Evolutionary conservation across 176 grass and related monocot genomes (phyloP).

Genomic region (Thalia dealbata): DNA sequence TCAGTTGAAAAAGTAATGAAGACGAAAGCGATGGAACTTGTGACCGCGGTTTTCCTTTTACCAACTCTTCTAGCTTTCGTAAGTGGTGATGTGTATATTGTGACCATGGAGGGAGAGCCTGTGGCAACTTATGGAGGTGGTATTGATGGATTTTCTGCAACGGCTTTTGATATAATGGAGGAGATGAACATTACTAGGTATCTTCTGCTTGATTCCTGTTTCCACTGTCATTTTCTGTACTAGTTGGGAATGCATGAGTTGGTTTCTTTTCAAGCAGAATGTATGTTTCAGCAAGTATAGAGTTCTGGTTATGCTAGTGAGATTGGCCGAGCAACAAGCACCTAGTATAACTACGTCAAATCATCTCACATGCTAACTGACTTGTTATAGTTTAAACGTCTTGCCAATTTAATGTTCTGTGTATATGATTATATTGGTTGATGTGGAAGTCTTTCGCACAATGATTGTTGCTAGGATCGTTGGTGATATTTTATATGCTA

Average conservation of each 20-base stretch:
- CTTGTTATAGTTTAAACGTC: too few relatives aligned
- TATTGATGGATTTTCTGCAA: constrained; percentile 60
- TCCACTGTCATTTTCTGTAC: neutral
- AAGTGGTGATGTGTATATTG: constrained; percentile 83
- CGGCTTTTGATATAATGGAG: constrained; percentile 50
- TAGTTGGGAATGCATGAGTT: neutral
- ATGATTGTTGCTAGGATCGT: neutral
- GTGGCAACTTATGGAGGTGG: constrained; percentile 69
- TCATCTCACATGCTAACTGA: too few relatives aligned
- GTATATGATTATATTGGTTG: neutral
- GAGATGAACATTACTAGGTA: constrained; percentile 83
- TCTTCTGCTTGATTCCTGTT: neutral
- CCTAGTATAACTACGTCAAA: too few relatives aligned
- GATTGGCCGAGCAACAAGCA: neutral
- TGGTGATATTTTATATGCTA: neutral
- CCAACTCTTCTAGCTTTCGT: constrained; percentile 35
- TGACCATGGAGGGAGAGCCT: constrained; percentile 77
- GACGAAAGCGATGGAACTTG: constrained; percentile 42
- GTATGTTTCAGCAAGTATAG: neutral
- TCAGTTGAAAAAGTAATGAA: constrained; percentile 5
- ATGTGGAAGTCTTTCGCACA: neutral
- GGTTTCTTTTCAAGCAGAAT: neutral
- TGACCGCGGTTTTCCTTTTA: constrained; percentile 40
- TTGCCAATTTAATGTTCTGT: neutral
- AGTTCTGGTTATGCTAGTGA: neutral